These are phyloP conservation scores for Xylariaceae sp. DNA, from an alignment of 2,329 filamentous ascomycete genomes.

Conservation along the genomic window DNA sequence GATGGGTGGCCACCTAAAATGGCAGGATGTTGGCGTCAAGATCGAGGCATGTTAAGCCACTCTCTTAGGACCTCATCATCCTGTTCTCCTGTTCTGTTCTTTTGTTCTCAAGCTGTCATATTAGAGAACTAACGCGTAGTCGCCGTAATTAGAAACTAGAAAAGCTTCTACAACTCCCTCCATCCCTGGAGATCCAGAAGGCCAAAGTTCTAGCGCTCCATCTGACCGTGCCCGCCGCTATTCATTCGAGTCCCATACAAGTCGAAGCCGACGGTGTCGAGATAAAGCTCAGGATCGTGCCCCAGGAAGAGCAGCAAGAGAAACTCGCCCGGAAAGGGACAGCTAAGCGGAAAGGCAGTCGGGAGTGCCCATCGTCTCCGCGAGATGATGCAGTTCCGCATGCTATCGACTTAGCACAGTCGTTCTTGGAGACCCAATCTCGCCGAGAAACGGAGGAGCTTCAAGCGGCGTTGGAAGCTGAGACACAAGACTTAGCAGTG, in stretches of 20 bases:
- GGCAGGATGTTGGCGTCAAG: slow-evolving; percentile 78
- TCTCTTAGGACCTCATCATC: too few species aligned
- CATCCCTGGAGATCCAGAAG: slow-evolving; percentile 63
- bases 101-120: not conserved
- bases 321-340: slow-evolving; percentile 27
- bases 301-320: slow-evolving; percentile 35
- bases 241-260: slow-evolving; percentile 76
- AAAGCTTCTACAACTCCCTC: slow-evolving; percentile 66
- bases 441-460: slow-evolving; percentile 60
- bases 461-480: slow-evolving; percentile 61
- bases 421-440: slow-evolving; percentile 70
- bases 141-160: slow-evolving; percentile 64
- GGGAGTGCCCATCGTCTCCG: slow-evolving; percentile 20
- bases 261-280: slow-evolving; percentile 79
- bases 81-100: not conserved
- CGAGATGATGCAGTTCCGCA: slow-evolving; percentile 53
- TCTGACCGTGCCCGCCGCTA: slow-evolving; percentile 79
- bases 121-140: slow-evolving; percentile 22
- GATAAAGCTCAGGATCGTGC: slow-evolving; percentile 55
- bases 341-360: slow-evolving; percentile 26
- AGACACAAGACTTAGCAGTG: slow-evolving; percentile 57
- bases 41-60: slow-evolving; percentile 54
- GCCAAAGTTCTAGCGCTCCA: slow-evolving; percentile 72
- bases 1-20: slow-evolving; percentile 74
- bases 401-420: slow-evolving; percentile 67